Conservation (phyloP, 108 stramenopile genomes). For the Skeletonema costatum region DNA sequence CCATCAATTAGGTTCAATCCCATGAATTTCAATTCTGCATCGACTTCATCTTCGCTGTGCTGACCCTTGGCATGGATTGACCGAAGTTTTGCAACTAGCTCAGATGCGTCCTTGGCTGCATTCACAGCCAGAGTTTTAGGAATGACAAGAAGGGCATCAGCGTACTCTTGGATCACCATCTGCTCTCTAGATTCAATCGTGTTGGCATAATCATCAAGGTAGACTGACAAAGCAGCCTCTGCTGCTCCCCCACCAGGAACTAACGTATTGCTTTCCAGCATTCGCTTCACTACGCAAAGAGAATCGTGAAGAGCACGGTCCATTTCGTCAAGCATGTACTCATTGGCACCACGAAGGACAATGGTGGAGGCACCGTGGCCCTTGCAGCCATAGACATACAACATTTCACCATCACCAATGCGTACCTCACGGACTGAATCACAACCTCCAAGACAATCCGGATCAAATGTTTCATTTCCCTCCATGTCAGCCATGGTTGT, state of each 20-base stretch:
- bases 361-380: slow-evolving; percentile 93
- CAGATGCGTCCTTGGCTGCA: slow-evolving; percentile 99
- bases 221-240: slow-evolving; percentile 93
- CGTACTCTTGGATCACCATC: slow-evolving; percentile 97
- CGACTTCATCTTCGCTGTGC: slow-evolving; percentile 34
- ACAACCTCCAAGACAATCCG: slow-evolving; percentile 86
- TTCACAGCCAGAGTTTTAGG: slow-evolving; percentile 97
- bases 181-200: slow-evolving; percentile 96
- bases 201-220: slow-evolving; percentile 94
- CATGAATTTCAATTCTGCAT: slow-evolving; percentile 70
- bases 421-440: slow-evolving; percentile 93
- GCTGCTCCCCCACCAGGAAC: slow-evolving; percentile 99
- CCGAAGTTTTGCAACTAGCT: slow-evolving; percentile 94
- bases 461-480: slow-evolving; percentile 96
- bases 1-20: slow-evolving; percentile 93
- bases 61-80: slow-evolving; percentile 90
- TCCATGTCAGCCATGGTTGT: slow-evolving; percentile 99
- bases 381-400: slow-evolving; percentile 93
- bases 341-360: slow-evolving; percentile 98
- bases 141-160: slow-evolving; percentile 98
- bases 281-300: slow-evolving; percentile 97
- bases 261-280: slow-evolving; percentile 96
- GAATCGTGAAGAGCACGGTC: slow-evolving; percentile 98
- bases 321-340: slow-evolving; percentile 99
- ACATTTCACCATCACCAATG: slow-evolving; percentile 98